Conservation (phyloP, 306 rosid genomes). For the Pachyrhizus erosus region DNA sequence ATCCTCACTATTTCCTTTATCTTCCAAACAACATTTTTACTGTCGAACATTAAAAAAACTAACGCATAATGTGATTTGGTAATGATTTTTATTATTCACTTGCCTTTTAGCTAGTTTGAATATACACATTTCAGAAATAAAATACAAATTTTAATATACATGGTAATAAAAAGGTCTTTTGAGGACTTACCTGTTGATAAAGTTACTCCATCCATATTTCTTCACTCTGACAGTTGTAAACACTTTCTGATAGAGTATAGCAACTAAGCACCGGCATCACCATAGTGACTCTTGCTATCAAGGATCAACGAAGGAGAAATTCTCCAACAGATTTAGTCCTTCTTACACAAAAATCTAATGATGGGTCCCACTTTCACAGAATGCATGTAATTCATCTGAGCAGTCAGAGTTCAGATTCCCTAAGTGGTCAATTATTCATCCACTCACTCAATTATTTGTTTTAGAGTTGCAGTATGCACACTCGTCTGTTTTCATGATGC, state of each 20-base stretch:
- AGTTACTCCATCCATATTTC: slow-evolving; percentile 8
- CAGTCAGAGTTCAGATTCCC: slow-evolving; percentile 42
- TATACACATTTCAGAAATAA: background rate
- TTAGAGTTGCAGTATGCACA: slow-evolving; percentile 12
- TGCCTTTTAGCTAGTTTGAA: background rate
- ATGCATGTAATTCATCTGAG: slow-evolving; percentile 45
- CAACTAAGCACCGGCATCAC: slow-evolving; percentile 8
- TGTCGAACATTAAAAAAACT: background rate
- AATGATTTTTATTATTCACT: background rate
- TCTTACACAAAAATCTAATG: slow-evolving; percentile 11
- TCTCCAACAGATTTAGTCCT: slow-evolving; percentile 16
- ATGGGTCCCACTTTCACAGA: slow-evolving; percentile 41
- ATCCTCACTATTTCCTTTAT: slow-evolving; percentile 6
- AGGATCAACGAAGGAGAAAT: slow-evolving; percentile 16
- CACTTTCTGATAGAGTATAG: background rate
- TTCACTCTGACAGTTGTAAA: background rate
- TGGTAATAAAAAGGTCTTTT: background rate
- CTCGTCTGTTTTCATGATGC: slow-evolving; percentile 2
- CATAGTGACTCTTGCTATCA: background rate
- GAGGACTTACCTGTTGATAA: background rate
- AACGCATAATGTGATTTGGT: background rate
- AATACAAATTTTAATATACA: background rate
- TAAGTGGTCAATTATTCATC: slow-evolving; percentile 22
- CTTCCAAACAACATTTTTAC: background rate
- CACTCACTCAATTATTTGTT: slow-evolving; percentile 41